phyloP scores from a whole-genome alignment of 23 red algal genomes.

The Pyropia haitanensis region DNA sequence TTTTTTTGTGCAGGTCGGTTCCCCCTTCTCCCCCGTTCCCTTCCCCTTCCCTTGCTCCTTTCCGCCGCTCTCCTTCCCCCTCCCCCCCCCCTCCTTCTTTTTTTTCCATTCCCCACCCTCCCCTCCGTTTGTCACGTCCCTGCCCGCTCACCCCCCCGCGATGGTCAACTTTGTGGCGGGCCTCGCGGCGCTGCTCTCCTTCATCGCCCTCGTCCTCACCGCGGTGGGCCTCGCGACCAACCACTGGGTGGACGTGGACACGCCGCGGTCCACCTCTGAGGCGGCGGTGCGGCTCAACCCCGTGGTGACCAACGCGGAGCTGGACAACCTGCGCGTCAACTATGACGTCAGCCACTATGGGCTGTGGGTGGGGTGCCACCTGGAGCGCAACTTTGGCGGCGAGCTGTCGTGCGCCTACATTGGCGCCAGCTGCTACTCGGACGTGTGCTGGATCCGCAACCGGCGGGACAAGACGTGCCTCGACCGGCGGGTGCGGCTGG shows the following conservation, averaged over 20 bases:
- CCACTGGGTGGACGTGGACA: constrained; percentile 34
- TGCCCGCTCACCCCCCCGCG: too few relatives aligned
- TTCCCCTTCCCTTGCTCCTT: too few relatives aligned
- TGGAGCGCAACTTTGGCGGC: constrained; percentile 18
- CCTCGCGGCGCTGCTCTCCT: constrained; percentile 35
- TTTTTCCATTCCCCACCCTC: too few relatives aligned
- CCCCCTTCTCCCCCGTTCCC: too few relatives aligned
- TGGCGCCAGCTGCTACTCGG: constrained; percentile 41
- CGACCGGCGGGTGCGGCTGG: constrained; percentile 16
- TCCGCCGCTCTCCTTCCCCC: too few relatives aligned
- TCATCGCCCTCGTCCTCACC: constrained; percentile 42
- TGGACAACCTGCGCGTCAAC: constrained; percentile 21
- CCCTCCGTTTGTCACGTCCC: too few relatives aligned
- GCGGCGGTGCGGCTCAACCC: constrained; percentile 26
- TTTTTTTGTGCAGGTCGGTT: too few relatives aligned
- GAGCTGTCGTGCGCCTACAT: constrained; percentile 53
- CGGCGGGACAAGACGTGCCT: constrained; percentile 17
- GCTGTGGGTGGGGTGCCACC: constrained; percentile 57
- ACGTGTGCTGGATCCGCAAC: constrained; percentile 52
- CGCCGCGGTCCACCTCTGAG: not conserved
- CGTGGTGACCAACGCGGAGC: constrained; percentile 8
- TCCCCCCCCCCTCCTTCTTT: too few relatives aligned
- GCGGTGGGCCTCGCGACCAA: constrained; percentile 49
- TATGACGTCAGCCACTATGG: constrained; percentile 38
- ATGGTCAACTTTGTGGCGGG: too few relatives aligned